phyloP scores from a whole-genome alignment of 192 early-diverging fungal genomes.

The Geranomyces variabilis region DNA sequence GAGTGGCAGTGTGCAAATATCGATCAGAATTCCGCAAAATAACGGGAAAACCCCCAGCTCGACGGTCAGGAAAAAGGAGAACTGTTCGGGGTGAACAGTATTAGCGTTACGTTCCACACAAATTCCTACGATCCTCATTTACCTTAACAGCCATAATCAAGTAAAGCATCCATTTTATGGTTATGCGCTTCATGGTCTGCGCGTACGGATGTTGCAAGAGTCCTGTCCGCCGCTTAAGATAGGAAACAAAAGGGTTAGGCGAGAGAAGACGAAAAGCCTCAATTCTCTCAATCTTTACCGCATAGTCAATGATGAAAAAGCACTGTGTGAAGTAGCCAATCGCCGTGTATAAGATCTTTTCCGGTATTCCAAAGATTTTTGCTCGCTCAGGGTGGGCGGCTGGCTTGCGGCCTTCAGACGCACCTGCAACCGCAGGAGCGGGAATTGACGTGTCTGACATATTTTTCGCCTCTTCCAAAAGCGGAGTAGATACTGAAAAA shows the following conservation, averaged over 20 bases:
- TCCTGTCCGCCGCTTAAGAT: conserved; percentile 37
- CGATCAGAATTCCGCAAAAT: conserved; percentile 84
- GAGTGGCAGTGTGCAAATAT: conserved; percentile 77
- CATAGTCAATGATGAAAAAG: conserved; percentile 44
- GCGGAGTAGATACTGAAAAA: conserved; percentile 25
- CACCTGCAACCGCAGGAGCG: not conserved
- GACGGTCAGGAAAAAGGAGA: conserved; percentile 83
- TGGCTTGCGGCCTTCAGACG: not conserved
- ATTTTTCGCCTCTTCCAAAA: not conserved
- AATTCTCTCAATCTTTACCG: conserved; percentile 26
- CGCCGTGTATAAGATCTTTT: conserved; percentile 58
- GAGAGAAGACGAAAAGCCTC: not conserved
- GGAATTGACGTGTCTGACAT: not conserved
- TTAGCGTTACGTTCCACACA: too few species aligned
- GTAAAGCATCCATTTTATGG: conserved; percentile 40
- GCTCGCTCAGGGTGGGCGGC: not conserved
- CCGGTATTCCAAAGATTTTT: conserved; percentile 39
- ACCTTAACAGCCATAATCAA: conserved; percentile 56
- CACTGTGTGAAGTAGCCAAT: conserved; percentile 66
- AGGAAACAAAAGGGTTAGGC: conserved; percentile 1
- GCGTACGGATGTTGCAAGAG: conserved; percentile 47
- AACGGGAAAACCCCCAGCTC: conserved; percentile 89
- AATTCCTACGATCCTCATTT: too few species aligned
- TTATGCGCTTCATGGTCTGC: conserved; percentile 44
- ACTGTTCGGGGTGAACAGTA: conserved; percentile 25